phyloP scores from a whole-genome alignment of 768 basidiomycete species.

The Pholiota microspora region DNA sequence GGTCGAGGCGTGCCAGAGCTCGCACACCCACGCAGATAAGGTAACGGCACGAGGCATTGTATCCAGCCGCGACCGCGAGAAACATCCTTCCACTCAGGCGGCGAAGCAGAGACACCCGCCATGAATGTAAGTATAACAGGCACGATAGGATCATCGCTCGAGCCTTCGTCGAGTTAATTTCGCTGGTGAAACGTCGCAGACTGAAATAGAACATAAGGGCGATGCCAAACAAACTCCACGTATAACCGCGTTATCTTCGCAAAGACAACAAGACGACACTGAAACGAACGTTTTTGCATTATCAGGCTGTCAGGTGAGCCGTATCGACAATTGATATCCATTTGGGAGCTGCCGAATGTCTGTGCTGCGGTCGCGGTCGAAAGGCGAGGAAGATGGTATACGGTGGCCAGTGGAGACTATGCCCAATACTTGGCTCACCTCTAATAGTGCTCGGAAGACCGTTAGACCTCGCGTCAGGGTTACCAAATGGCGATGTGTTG shows the following conservation, averaged over 20 bases:
- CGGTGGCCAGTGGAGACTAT: background rate
- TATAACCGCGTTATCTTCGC: too few relatives aligned
- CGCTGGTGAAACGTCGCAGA: background rate
- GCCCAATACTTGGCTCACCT: background rate
- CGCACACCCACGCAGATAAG: slow-evolving; percentile 5
- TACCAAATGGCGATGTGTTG: background rate
- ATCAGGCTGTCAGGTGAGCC: background rate
- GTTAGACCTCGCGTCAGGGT: background rate
- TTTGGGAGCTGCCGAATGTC: background rate
- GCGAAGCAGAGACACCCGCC: background rate
- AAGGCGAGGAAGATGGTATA: background rate
- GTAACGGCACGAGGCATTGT: background rate
- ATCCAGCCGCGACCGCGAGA: background rate
- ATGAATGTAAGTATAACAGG: background rate
- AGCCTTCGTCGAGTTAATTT: background rate
- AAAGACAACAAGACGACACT: too few relatives aligned
- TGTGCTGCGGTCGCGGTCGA: slow-evolving; percentile 1
- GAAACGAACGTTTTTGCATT: too few relatives aligned
- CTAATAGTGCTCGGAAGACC: background rate
- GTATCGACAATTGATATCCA: background rate
- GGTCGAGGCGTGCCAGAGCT: background rate
- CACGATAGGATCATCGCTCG: background rate
- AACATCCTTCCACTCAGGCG: background rate
- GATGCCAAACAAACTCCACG: background rate
- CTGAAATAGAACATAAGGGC: background rate